A percentile compares a stretch with the other conserved stretches of the same genome.
Evolutionary conservation across 192 early-diverging fungal species (phyloP).

Genomic region (Linnemannia hyalina): DNA sequence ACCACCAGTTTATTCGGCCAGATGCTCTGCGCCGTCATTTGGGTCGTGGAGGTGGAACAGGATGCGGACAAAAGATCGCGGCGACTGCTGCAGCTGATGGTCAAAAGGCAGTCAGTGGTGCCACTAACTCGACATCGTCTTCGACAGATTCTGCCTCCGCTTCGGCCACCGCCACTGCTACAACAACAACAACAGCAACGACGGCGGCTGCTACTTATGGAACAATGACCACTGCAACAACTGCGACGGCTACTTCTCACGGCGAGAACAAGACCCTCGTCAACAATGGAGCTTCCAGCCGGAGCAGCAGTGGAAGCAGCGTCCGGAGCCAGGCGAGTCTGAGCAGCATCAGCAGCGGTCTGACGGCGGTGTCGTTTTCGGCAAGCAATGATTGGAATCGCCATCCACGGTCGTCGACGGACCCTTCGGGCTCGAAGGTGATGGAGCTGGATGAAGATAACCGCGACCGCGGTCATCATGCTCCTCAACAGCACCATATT

Average conservation of each 20-base stretch:
- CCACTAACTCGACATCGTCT: too few species aligned
- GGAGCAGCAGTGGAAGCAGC: conserved; percentile 52
- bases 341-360: conserved; percentile 31
- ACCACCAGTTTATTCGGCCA: conserved; percentile 78
- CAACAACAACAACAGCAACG: neutral
- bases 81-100: conserved; percentile 11
- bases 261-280: neutral
- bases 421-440: conserved; percentile 3
- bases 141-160: conserved; percentile 23
- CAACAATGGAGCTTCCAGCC: conserved; percentile 20
- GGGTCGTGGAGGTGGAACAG: conserved; percentile 57
- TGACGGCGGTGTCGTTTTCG: conserved; percentile 4
- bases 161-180: neutral
- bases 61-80: conserved; percentile 64
- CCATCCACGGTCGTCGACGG: conserved; percentile 1
- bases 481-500: neutral
- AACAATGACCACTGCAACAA: neutral
- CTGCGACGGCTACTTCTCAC: neutral
- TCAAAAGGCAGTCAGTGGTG: neutral
- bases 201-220: neutral
- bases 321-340: conserved; percentile 33
- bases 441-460: neutral
- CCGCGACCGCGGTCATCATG: neutral
- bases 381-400: conserved; percentile 9
- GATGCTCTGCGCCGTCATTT: conserved; percentile 81